Base-by-base conservation (phyloP, 2,329 filamentous ascomycete genomes). In the Thelonectria blattea region DNA sequence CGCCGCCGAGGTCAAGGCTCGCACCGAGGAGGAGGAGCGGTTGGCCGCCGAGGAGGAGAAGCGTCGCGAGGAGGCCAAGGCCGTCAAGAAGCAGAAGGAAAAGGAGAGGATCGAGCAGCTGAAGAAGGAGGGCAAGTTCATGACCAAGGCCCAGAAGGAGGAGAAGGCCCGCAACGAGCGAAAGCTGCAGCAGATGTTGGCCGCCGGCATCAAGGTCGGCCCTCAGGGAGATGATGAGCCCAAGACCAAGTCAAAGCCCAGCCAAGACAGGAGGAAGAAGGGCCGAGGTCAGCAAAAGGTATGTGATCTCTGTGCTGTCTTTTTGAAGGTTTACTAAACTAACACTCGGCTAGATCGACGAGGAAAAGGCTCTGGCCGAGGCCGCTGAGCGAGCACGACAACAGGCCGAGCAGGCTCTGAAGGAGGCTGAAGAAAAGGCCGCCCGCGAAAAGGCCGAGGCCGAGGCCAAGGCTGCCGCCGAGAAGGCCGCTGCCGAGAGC, bases 71-170 rank as follows among this genome's bases (percentile, higher is more conserved):
- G 92, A 94, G 72, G 87, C 88, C 52, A 91, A 87, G 76, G 87
- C 88, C 2, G 78, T 87, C 45, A 94, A 91, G 83, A 95, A 94
- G 82, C 91, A 92, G 71, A 92, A 87, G 74, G 92, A 96, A 71
- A 94, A 91, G 81, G 90, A 93, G 75, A 91, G 86, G 77, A 88
- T 94, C 62, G 92, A 95, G 73, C 89, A 94, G 79, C 85, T 92
- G 58, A 95, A 94, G 85, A 92, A 91, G 75, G 91, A 93, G 75
- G 92, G 92, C 74, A 94, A 92, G 72, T 94, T 90, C 77, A 80
- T 94, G 71, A 94, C 91, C 66, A 93, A 94, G 78, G 91, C 91
- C 14, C 91, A 96, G 74, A 91, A 88, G 73, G 91, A 93, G 70
- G 90, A 91, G 72, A 92, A 92, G 79, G 88, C 89, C 22, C 85